A percentile compares a stretch with the other conserved stretches of the same genome.
Evolutionary conservation across 2,329 filamentous ascomycete species (phyloP).

Genomic region (Emergomyces orientalis): DNA sequence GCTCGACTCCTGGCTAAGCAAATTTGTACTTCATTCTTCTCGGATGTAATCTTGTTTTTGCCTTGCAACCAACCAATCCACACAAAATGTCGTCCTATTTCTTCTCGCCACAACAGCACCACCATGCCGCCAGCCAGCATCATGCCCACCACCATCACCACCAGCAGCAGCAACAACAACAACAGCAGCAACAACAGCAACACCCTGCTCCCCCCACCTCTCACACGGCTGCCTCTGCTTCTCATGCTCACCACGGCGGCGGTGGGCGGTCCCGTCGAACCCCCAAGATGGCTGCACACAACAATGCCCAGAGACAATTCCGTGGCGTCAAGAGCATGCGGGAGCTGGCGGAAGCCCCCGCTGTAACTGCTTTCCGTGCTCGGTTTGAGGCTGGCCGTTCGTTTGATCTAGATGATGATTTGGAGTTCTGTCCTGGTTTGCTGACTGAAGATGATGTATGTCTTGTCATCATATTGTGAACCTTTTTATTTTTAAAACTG

Average conservation of each 20-base stretch:
- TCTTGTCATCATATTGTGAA: conserved; percentile 16
- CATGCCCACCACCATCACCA: conserved; percentile 35
- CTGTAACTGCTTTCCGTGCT: conserved; percentile 67
- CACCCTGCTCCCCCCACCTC: conserved; percentile 40
- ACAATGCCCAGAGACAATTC: conserved; percentile 69
- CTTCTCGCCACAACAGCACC: conserved; percentile 37
- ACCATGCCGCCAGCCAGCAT: conserved; percentile 24
- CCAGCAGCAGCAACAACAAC: conserved; percentile 25
- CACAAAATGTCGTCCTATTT: conserved; percentile 39
- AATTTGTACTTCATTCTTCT: too few species aligned
- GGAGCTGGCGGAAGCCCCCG: conserved; percentile 69
- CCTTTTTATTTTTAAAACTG: neutral
- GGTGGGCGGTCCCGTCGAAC: conserved; percentile 76
- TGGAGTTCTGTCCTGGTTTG: conserved; percentile 88
- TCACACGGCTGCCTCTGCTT: conserved; percentile 37
- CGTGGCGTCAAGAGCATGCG: conserved; percentile 78
- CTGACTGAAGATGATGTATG: conserved; percentile 86
- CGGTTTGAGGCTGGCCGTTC: conserved; percentile 87
- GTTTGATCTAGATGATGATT: conserved; percentile 91
- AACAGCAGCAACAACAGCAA: conserved; percentile 29
- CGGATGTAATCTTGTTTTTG: neutral
- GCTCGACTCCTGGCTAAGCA: too few species aligned
- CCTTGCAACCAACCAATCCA: neutral
- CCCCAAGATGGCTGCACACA: conserved; percentile 70
- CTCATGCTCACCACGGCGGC: conserved; percentile 63